A percentile compares a stretch with the other conserved stretches of the same genome.
phyloP scores from a whole-genome alignment of 805 yeast species.

The Hanseniaspora lachancei region DNA sequence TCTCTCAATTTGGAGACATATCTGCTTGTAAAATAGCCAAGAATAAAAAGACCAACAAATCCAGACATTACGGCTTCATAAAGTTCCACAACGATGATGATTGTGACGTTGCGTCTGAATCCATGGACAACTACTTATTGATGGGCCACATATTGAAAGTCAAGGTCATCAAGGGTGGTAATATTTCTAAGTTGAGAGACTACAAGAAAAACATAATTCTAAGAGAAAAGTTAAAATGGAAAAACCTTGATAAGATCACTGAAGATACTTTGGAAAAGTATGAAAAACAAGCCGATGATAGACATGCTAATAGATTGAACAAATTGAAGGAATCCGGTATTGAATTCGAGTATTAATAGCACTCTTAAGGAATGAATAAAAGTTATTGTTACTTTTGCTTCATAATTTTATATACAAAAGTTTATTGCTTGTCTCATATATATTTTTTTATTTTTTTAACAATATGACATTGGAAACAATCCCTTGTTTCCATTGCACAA shows the following conservation, averaged over 20 bases:
- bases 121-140: constrained; percentile 87
- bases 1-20: constrained; percentile 81
- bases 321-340: constrained; percentile 29
- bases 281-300: constrained; percentile 24
- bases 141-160: constrained; percentile 80
- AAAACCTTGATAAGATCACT: constrained; percentile 8
- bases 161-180: constrained; percentile 35
- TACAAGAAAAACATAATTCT: constrained; percentile 23
- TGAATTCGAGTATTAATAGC: constrained; percentile 23
- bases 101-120: constrained; percentile 80
- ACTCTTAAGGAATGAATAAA: background rate
- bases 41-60: constrained; percentile 77
- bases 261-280: constrained; percentile 15
- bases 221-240: constrained; percentile 23
- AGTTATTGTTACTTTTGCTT: background rate
- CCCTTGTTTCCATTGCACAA: constrained; percentile 56
- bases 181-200: constrained; percentile 30
- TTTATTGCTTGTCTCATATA: too few species aligned
- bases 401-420: background rate
- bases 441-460: constrained; percentile 24
- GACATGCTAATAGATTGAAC: constrained; percentile 26
- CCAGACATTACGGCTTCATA: constrained; percentile 83
- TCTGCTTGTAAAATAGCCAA: constrained; percentile 68
- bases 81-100: constrained; percentile 66
- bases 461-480: constrained; percentile 66